Conservation (phyloP, 495 filamentous ascomycete genomes). For the Neohortaea acidophila region DNA sequence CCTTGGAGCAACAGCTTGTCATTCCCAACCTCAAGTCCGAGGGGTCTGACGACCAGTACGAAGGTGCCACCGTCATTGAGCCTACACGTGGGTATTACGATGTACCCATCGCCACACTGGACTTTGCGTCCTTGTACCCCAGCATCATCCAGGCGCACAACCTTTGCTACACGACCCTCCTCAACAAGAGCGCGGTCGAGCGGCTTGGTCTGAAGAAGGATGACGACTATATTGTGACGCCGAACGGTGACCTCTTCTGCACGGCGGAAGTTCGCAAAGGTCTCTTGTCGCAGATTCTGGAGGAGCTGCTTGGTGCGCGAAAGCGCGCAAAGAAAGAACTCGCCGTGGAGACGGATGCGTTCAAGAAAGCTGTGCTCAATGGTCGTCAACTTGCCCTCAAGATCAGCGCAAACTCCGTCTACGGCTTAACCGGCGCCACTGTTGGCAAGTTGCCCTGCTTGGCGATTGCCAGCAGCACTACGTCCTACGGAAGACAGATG, state of each 20-base stretch:
- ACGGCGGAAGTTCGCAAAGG: constrained; percentile 82
- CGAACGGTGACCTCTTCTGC: constrained; percentile 85
- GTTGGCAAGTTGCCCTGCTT: constrained; percentile 92
- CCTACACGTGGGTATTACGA: constrained; percentile 83
- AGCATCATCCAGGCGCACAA: constrained; percentile 99
- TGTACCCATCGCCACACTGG: constrained; percentile 87
- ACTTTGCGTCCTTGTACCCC: constrained; percentile 97
- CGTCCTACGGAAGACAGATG: constrained; percentile 92
- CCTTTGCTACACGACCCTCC: constrained; percentile 88
- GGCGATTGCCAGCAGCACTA: constrained; percentile 89
- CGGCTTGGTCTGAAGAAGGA: constrained; percentile 59
- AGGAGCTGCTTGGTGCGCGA: constrained; percentile 75
- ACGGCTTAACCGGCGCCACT: constrained; percentile 91
- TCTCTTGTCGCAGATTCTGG: constrained; percentile 83
- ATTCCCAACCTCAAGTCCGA: constrained; percentile 66
- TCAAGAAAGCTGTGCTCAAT: constrained; percentile 95
- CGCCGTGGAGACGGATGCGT: constrained; percentile 79
- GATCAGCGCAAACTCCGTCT: constrained; percentile 93
- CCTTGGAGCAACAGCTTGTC: constrained; percentile 77
- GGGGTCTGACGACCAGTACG: constrained; percentile 66
- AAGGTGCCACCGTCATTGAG: constrained; percentile 96
- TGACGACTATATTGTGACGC: constrained; percentile 91
- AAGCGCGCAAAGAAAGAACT: constrained; percentile 88
- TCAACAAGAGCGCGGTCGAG: constrained; percentile 67
- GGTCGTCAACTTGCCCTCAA: constrained; percentile 95